phyloP scores from a whole-genome alignment of 768 basidiomycete species.

The Termitomyces sp. region DNA sequence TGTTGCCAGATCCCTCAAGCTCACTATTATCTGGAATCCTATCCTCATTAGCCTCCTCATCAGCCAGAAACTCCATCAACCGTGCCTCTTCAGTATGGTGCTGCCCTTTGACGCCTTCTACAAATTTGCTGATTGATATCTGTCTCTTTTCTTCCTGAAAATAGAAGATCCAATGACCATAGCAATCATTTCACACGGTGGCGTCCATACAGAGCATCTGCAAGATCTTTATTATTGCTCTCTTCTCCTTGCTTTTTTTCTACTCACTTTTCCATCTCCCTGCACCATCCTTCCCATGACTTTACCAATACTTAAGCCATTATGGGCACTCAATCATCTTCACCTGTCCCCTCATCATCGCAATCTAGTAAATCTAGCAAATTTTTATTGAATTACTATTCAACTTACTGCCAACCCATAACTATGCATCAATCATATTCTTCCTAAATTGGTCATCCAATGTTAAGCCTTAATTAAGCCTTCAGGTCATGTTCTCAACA shows the following conservation, averaged over 20 bases:
- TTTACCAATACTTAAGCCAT: background rate
- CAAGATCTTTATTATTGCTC: background rate
- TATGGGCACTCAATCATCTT: background rate
- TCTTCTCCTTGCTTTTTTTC: conserved; percentile 4
- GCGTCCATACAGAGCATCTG: background rate
- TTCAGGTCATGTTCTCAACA: too few species aligned
- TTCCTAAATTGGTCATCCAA: too few species aligned
- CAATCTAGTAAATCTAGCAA: background rate
- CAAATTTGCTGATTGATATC: background rate
- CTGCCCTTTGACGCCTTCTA: background rate
- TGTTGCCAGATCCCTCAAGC: too few species aligned
- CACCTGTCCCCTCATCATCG: background rate
- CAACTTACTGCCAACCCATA: too few species aligned
- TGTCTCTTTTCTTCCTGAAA: too few species aligned
- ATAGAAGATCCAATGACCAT: background rate
- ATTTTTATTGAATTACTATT: too few species aligned
- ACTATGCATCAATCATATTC: too few species aligned
- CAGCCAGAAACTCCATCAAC: too few species aligned
- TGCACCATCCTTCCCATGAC: background rate
- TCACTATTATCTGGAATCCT: background rate
- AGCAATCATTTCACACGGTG: background rate
- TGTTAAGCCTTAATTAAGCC: too few species aligned
- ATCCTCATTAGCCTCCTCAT: background rate
- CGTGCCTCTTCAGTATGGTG: background rate
- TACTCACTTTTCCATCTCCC: background rate